Evolutionary conservation across 2,329 filamentous ascomycete species (phyloP), one percentile per base, ranked within the genome.

Genomic region (Aspergillus intermedius): DNA sequence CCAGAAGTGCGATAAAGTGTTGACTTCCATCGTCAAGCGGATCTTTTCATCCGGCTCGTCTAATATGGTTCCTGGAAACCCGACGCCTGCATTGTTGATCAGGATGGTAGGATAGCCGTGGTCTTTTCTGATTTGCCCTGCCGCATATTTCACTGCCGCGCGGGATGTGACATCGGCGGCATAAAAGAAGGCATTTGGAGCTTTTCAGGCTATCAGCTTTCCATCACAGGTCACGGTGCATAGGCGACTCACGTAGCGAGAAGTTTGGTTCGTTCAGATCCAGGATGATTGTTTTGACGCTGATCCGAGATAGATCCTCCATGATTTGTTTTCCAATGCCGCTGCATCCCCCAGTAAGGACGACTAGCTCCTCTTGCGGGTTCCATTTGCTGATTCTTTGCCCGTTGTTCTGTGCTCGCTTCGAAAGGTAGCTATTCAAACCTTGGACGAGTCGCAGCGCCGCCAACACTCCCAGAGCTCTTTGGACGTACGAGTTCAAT

Each of bases 61-160:
- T 9, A 77, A 61, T 48, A 78, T 71, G 3, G 69, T 66, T 21
- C 69, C 65, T 32, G 61, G 64, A 10, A 56, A 56, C 1, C 65
- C 69, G n/a, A 79, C 70, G 9, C 71, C 72, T 10, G 72, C 72
- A 49, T 74, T 74, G 57, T 74, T 74, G 54, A 74, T 63, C 15
- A 74, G 52, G 17, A 73, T 66, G 9, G 64, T 68, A 1, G 70
- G 69, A 21, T 68, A 55, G 22, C 69, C 70, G 25, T 68, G 56
- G 10, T 58, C 48, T 2, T 52, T 42, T 23, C 65, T 58, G 47
- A 74, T 68, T 15, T 58, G 37, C 4, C 50, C 40, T 4, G 67
- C 71, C 1, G 62, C 55, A 12, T 49, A 44, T 7, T 51, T 45
- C 41, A 64, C 42, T 12, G 47, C 49, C 0, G 46, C 21, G 0